Evolutionary conservation across 2,329 filamentous ascomycete genomes (phyloP).

Genomic region (Penicillium sp.): DNA sequence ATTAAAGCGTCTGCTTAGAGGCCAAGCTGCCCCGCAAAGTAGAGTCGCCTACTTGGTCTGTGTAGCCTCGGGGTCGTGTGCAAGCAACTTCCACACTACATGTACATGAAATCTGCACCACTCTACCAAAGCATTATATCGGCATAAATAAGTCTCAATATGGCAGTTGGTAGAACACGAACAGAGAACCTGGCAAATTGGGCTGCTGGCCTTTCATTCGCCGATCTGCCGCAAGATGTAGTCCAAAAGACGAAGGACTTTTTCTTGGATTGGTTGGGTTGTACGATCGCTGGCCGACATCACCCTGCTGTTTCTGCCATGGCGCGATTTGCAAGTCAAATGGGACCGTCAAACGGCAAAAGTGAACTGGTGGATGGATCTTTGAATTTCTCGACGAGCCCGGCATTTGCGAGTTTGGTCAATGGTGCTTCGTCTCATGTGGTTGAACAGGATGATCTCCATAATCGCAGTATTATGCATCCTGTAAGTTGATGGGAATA

Average conservation of each 20-base stretch:
- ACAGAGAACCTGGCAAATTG: constrained; percentile 21
- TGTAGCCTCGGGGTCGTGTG: constrained; percentile 10
- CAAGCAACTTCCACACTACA: too few relatives aligned
- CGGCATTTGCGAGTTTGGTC: constrained; percentile 28
- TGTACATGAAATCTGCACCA: too few relatives aligned
- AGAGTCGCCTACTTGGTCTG: constrained; percentile 13
- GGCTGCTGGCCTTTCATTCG: constrained; percentile 19
- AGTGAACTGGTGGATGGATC: constrained; percentile 27
- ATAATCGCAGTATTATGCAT: constrained; percentile 32
- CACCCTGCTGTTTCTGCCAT: constrained; percentile 27
- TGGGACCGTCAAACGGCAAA: constrained; percentile 26
- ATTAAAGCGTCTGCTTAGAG: background rate
- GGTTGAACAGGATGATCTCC: constrained; percentile 32
- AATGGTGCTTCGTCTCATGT: constrained; percentile 31
- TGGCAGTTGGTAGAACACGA: constrained; percentile 8
- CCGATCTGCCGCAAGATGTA: constrained; percentile 21
- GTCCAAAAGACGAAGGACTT: constrained; percentile 30
- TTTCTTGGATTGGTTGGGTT: constrained; percentile 29
- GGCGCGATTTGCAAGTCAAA: constrained; percentile 19
- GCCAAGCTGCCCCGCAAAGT: constrained; percentile 4
- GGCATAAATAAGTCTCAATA: too few relatives aligned
- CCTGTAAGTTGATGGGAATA: constrained; percentile 21
- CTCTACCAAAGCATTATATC: too few relatives aligned
- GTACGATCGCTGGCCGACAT: constrained; percentile 27
- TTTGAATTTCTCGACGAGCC: constrained; percentile 18